phyloP scores from a whole-genome alignment of 345 rosid species.

The Firmiana major region DNA sequence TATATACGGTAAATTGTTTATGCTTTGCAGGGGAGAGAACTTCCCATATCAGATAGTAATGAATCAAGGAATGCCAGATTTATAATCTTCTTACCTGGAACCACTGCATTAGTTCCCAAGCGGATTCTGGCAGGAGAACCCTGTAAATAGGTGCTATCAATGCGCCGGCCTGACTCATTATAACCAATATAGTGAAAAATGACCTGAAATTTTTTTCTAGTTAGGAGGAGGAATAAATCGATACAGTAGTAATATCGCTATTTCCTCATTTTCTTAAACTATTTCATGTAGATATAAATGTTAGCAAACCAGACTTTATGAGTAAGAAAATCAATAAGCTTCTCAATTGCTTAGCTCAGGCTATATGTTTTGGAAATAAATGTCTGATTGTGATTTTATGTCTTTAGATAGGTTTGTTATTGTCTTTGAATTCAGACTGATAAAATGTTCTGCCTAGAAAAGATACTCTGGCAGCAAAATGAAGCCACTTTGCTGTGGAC shows the following conservation, averaged over 20 bases:
- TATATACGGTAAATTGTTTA: neutral
- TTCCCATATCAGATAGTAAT: neutral
- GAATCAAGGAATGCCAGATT: neutral
- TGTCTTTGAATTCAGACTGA: neutral
- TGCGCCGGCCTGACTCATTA: constrained; percentile 86
- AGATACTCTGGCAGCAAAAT: neutral
- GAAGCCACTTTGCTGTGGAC: neutral
- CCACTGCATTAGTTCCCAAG: constrained; percentile 80
- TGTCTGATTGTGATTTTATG: neutral
- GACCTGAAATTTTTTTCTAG: constrained; percentile 46
- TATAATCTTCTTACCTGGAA: constrained; percentile 57
- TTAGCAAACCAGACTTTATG: neutral
- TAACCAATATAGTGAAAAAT: constrained; percentile 83
- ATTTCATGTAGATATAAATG: neutral
- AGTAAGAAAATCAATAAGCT: neutral
- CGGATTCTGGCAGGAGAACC: constrained; percentile 89
- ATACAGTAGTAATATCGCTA: neutral
- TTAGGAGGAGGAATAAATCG: constrained; percentile 19
- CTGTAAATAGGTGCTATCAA: constrained; percentile 86
- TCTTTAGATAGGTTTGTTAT: neutral
- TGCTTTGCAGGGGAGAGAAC: neutral
- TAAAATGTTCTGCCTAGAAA: neutral
- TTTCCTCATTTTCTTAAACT: neutral
- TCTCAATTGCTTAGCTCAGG: neutral
- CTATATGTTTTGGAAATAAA: neutral